A percentile compares a stretch with the other conserved stretches of the same genome.
Conservation (phyloP, 129 eudicot genomes). For the Saposhnikovia divaricata region DNA sequence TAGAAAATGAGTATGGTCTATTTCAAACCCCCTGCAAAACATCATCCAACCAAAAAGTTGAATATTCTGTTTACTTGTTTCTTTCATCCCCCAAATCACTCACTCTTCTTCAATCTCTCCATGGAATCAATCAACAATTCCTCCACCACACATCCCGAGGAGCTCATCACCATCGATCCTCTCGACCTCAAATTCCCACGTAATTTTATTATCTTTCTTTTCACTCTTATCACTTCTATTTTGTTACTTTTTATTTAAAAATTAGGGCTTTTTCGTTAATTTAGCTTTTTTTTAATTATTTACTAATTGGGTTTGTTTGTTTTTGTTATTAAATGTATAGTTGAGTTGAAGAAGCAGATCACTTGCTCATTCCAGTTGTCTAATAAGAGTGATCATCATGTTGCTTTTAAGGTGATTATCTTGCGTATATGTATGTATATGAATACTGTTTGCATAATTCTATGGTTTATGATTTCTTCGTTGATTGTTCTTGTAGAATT, state of each 20-base stretch:
- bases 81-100: background rate
- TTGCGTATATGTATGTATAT: background rate
- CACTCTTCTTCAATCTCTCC: background rate
- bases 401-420: slow-evolving; percentile 43
- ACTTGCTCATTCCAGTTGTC: slow-evolving; percentile 33
- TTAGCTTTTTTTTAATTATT: background rate
- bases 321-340: slow-evolving; percentile 10
- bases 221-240: background rate
- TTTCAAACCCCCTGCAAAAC: background rate
- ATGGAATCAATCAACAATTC: background rate
- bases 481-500: background rate
- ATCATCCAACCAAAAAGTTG: background rate
- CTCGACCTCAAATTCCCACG: slow-evolving; percentile 31
- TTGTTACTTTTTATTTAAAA: background rate
- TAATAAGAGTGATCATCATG: slow-evolving; percentile 39
- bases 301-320: slow-evolving; percentile 5
- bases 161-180: slow-evolving; percentile 25
- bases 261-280: background rate
- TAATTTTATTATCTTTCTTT: background rate
- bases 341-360: slow-evolving; percentile 51
- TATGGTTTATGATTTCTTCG: background rate
- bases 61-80: background rate
- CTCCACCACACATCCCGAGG: background rate
- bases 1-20: no score
- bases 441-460: background rate